Percentiles rank a stretch among this genome's conserved stretches.
Conservation (phyloP, 441 rosid species). For the Croton laevigatus region DNA sequence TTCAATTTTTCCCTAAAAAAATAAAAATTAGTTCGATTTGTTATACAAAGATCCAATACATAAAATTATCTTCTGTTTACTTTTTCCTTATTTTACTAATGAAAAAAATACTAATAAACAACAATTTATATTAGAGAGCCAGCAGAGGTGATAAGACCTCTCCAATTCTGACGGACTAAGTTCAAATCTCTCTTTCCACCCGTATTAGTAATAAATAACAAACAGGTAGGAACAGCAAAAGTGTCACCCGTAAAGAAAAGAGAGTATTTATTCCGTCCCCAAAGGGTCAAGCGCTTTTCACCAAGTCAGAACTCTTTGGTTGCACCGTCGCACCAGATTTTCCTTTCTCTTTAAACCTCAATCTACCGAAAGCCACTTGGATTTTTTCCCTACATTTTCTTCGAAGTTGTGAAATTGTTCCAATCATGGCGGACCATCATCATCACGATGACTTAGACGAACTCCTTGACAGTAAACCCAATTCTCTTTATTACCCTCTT, state of each 20-base stretch:
- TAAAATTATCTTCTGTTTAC: no score
- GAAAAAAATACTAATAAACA: no score
- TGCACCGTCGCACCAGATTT: constrained; percentile 1
- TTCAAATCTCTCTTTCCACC: no score
- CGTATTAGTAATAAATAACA: no score
- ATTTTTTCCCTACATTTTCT: neutral
- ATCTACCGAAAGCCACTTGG: neutral
- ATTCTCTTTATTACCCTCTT: neutral
- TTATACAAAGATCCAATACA: no score
- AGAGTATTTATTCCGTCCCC: neutral
- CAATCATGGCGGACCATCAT: constrained; percentile 45
- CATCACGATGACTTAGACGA: constrained; percentile 81
- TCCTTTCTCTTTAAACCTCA: neutral
- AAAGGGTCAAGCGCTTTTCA: neutral
- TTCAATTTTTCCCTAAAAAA: no score
- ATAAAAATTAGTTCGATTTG: no score
- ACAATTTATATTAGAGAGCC: no score
- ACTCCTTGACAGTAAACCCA: constrained; percentile 75
- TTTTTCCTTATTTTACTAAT: no score
- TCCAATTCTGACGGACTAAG: no score
- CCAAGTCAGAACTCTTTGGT: neutral
- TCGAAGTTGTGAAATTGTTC: neutral
- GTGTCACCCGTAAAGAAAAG: neutral
- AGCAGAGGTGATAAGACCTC: no score
- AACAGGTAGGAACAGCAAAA: no score